Base-by-base conservation (phyloP, 1,284 basidiomycete species). In the Moesziomyces sp. region DNA sequence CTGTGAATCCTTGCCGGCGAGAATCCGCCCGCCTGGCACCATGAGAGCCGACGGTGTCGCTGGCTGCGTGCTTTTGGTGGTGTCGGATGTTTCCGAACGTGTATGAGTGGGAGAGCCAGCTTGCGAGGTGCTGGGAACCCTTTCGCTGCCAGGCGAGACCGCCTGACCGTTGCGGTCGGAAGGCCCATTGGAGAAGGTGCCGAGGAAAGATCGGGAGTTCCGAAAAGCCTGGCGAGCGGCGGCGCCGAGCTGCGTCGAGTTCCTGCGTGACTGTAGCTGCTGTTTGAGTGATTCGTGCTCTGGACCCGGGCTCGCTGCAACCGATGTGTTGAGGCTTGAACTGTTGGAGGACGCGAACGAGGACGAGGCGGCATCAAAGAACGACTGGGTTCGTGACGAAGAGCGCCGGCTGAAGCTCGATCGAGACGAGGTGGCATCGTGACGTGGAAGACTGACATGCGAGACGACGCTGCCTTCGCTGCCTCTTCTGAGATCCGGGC, bases 381-480 rank as follows among this genome's bases (percentile, higher is more conserved):
- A 13, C 18, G 48, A 55, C 13, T 56, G 64, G 14, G 35, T 38
- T 14, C 35, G 35, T 16, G 35, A 14, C 16, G 35, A 14, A 5
- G 35, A 38, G 28, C 64, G 46, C 23, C 48, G 51, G 35, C 44
- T 54, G 21, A 26, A 50, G 14, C 24, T 43, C 13, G 58, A 42
- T 10, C 48, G 16, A 28, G 48, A 59, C 13, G 63, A 40, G 8
- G 40, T 23, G 0, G 19, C 16, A 30, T 66, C 52, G 18, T 50
- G 46, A 19, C 54, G 38, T 9, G 59, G 52, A 16, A 35, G 46
- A 21, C 56, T 48, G 59, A 46, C 45, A 38, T 49, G 47, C 19
- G 66, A 59, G 11, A 58, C 42, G 34, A 62, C 49, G 40, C 59
- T 62, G 30, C 66, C 66, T 42, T 69, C 66, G 47, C 66, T 69